phyloP scores from a whole-genome alignment of 495 filamentous ascomycete genomes.

The Aspergillus affinis region DNA sequence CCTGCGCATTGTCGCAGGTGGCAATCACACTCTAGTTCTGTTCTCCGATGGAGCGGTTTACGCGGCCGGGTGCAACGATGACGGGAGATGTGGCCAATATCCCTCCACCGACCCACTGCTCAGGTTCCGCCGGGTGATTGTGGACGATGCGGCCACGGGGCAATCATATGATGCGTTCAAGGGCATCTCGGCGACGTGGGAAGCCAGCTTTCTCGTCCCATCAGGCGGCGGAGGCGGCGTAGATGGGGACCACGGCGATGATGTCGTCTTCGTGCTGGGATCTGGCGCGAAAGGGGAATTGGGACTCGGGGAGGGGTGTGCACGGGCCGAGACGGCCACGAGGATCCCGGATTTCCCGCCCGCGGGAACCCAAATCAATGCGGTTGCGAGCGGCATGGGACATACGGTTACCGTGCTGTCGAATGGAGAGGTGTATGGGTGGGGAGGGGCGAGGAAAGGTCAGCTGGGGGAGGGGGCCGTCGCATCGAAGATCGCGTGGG shows the following conservation, averaged over 20 bases:
- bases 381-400: constrained; percentile 69
- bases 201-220: constrained; percentile 59
- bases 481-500: constrained; percentile 45
- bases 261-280: constrained; percentile 62
- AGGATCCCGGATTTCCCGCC: constrained; percentile 63
- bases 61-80: constrained; percentile 58
- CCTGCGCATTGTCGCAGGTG: constrained; percentile 63
- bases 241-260: constrained; percentile 23
- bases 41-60: constrained; percentile 56
- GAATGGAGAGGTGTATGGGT: constrained; percentile 79
- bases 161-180: constrained; percentile 26
- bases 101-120: constrained; percentile 12
- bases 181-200: constrained; percentile 70
- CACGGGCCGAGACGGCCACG: constrained; percentile 1
- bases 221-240: constrained; percentile 10
- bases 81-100: constrained; percentile 43
- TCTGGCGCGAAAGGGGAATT: constrained; percentile 69
- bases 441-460: constrained; percentile 82
- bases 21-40: constrained; percentile 83
- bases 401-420: constrained; percentile 73
- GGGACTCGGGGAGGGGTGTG: constrained; percentile 51
- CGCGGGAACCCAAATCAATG: constrained; percentile 42
- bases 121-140: constrained; percentile 29
- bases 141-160: constrained; percentile 17
- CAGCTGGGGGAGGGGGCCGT: constrained; percentile 62